Base-by-base conservation (phyloP, 768 basidiomycete genomes). In the Rhizopogon vinicolor region DNA sequence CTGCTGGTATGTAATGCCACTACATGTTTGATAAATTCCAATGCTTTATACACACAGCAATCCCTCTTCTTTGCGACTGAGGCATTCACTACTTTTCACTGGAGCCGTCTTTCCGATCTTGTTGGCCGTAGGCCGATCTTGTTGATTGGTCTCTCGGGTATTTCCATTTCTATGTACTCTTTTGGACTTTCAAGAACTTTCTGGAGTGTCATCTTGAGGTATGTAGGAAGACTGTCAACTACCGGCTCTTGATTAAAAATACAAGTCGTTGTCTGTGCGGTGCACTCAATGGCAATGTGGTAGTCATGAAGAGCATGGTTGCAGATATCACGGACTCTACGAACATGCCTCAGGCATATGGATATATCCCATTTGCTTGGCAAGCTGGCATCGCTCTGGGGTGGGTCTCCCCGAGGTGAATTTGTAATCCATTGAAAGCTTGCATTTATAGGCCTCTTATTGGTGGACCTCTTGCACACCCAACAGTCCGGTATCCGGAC, bases 401-500 rank as follows among this genome's bases (percentile, higher is more conserved):
- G 75, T 76, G 40, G 46, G 22, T 45, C 46, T 48, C 64, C 12
- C 68, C 72, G 14, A 54, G 68, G 48, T 70, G 68, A 71, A 73
- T 7, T 31, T 5, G 22, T 29, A 39, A 3, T 5, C 7, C 10
- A 25, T 49, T 33, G 3, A 53, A 50, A n/a, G 9, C 16, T 50
- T 37, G 43, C 13, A 53, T 19, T 51, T 19, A 28, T 13, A 85
- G 87, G 0, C 86, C 87, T 8, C 66, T 86, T 31, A 72, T 87
- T 41, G 87, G 87, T 43, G 87, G 87, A 1, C 62, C 74, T n/a
- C 68, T 88, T n/a, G 78, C 85, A 13, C 77, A 72, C 33, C 86
- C 86, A 6, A 74, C 79, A 51, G 84, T 86, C 41, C 80, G 78
- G 14, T 86, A 85, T 63, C 84, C 85, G 2, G 59, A 63, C 16